Percentiles rank a stretch among this genome's conserved stretches.
These are phyloP conservation scores for Coccinonectria pachysandricola DNA, from an alignment of 2,329 filamentous ascomycete species.

Conservation along the genomic window DNA sequence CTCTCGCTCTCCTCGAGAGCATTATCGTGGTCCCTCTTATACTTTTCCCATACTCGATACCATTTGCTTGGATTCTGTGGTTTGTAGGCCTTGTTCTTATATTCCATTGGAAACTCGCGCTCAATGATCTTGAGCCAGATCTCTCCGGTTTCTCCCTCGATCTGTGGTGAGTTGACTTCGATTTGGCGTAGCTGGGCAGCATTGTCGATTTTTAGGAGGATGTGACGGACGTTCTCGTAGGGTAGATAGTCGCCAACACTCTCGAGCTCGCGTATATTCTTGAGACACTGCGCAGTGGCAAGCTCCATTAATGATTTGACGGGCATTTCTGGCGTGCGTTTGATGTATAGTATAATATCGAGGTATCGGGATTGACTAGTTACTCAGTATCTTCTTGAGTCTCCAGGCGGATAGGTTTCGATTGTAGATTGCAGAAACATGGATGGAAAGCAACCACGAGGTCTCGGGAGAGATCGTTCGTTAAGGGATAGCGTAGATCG, in stretches of 20 bases:
- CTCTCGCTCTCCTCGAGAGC: slow-evolving; percentile 50
- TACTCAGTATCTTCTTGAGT: no score
- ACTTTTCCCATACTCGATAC: slow-evolving; percentile 66
- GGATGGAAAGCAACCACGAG: no score
- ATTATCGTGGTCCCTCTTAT: slow-evolving; percentile 48
- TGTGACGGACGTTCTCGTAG: slow-evolving; percentile 49
- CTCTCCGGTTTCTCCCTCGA: slow-evolving; percentile 58
- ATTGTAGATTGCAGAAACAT: no score
- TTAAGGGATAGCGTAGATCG: no score
- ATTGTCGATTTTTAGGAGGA: slow-evolving; percentile 62
- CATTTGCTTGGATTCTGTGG: slow-evolving; percentile 61
- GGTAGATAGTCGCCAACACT: slow-evolving; percentile 64
- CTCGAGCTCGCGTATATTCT: slow-evolving; percentile 46
- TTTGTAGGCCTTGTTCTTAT: slow-evolving; percentile 49
- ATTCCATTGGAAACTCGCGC: slow-evolving; percentile 60
- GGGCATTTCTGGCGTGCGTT: no score
- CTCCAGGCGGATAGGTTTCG: no score
- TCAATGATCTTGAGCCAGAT: slow-evolving; percentile 74
- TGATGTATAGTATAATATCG: no score
- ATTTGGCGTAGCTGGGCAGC: slow-evolving; percentile 65
- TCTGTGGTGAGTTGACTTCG: slow-evolving; percentile 67
- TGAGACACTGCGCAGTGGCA: slow-evolving; percentile 40
- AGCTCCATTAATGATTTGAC: slow-evolving; percentile 42
- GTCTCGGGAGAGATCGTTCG: no score
- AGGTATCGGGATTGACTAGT: no score